Percentiles rank a stretch among this genome's conserved stretches.
Conservation (phyloP, 2,329 filamentous ascomycete species). For the Fusarium proliferatum region DNA sequence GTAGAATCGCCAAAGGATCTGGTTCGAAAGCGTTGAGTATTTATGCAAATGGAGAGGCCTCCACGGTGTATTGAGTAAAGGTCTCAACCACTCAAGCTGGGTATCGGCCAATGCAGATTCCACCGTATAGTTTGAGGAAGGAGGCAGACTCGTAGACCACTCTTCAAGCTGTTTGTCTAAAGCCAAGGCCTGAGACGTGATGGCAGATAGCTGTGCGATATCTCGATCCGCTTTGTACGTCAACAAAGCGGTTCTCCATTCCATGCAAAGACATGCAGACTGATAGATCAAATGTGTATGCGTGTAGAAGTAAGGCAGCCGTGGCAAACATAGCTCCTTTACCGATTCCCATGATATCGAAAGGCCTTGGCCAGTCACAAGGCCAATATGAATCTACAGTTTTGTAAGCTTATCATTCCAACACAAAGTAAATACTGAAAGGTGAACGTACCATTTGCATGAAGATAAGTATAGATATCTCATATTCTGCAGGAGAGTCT, state of each 20-base stretch:
- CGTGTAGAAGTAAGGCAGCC: not conserved
- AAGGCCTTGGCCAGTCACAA: not conserved
- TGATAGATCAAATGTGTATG: not conserved
- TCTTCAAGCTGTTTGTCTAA: not conserved
- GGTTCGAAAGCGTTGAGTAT: not conserved
- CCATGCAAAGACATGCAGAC: not conserved
- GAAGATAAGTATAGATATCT: not conserved
- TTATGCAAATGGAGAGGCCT: not conserved
- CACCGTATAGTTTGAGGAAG: not conserved
- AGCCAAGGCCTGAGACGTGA: not conserved
- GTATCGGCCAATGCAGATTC: not conserved
- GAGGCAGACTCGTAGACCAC: not conserved
- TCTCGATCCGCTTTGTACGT: not conserved
- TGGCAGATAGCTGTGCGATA: not conserved
- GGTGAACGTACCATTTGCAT: not conserved
- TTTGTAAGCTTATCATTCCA: rapidly evolving
- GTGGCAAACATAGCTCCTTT: not conserved
- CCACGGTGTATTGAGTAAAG: not conserved
- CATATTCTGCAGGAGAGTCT: not conserved
- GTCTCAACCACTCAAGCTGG: not conserved
- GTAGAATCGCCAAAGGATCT: not conserved
- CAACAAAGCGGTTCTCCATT: not conserved
- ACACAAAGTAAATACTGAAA: rapidly evolving
- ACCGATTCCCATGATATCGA: not conserved
- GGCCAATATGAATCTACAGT: not conserved